Evolutionary conservation across 2,329 filamentous ascomycete species (phyloP).

Genomic region (Madurella fahalii): DNA sequence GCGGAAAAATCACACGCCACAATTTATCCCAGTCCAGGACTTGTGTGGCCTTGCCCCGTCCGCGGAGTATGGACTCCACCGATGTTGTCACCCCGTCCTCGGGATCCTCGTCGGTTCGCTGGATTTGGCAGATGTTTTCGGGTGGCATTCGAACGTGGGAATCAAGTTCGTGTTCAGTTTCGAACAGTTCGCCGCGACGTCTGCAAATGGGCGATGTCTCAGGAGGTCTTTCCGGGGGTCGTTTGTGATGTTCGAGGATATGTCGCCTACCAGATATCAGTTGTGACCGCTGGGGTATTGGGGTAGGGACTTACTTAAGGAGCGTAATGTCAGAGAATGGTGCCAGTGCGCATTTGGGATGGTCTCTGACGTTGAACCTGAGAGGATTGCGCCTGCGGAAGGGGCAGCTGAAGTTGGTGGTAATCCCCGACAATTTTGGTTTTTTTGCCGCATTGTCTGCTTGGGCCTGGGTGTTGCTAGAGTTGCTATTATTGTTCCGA

Average conservation of each 20-base stretch:
- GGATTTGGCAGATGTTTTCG: not conserved
- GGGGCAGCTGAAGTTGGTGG: not conserved
- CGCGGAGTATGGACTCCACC: not conserved
- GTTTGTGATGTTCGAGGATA: not conserved
- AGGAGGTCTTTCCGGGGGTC: not conserved
- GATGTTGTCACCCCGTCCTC: not conserved
- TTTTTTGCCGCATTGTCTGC: not conserved
- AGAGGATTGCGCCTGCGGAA: not conserved
- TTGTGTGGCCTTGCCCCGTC: not conserved
- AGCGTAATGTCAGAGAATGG: not conserved
- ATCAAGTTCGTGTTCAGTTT: not conserved
- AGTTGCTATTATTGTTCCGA: not conserved
- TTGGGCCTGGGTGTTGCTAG: not conserved
- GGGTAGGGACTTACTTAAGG: not conserved
- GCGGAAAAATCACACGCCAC: not conserved
- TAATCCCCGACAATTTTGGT: not conserved
- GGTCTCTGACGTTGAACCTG: not conserved
- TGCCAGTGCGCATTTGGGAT: not conserved
- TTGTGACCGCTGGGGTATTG: no score
- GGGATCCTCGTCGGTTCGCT: not conserved
- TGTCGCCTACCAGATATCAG: not conserved
- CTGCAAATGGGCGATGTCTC: not conserved
- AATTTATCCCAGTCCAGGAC: not conserved
- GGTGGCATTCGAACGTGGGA: not conserved
- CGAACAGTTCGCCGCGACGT: not conserved